These are phyloP conservation scores for Pleurozium schreberi DNA, from an alignment of 225 moss, liverwort and hornwort species.

Conservation along the genomic window DNA sequence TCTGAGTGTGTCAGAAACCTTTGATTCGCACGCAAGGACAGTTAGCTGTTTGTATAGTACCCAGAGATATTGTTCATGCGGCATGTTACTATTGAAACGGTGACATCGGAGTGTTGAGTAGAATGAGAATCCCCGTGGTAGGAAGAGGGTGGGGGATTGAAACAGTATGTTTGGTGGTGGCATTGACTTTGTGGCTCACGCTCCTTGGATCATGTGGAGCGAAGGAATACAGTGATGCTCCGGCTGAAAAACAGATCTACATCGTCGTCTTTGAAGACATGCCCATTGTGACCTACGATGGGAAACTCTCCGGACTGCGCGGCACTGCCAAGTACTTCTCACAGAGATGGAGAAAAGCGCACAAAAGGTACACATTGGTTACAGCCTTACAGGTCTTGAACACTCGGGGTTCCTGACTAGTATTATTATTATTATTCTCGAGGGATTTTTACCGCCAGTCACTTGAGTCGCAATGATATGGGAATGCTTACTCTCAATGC, in stretches of 20 bases:
- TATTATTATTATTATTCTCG: too few relatives aligned
- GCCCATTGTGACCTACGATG: slow-evolving; percentile 38
- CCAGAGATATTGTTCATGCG: background rate
- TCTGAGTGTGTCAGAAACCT: background rate
- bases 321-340: slow-evolving; percentile 45
- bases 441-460: background rate
- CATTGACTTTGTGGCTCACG: background rate
- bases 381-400: background rate
- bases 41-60: background rate
- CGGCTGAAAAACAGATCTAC: background rate
- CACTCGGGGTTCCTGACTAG: too few relatives aligned
- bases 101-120: background rate
- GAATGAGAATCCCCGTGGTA: slow-evolving; percentile 9
- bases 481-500: background rate
- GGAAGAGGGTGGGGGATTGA: slow-evolving; percentile 9
- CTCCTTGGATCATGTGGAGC: slow-evolving; percentile 3
- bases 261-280: slow-evolving; percentile 23
- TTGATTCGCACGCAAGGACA: background rate
- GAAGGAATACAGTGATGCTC: background rate
- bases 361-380: slow-evolving; percentile 13
- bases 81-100: background rate
- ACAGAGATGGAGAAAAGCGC: slow-evolving; percentile 22
- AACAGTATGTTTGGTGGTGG: slow-evolving; percentile 4
- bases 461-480: background rate
- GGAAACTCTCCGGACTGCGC: slow-evolving; percentile 15